These are phyloP conservation scores for Hypsizygus marmoreus DNA, from an alignment of 768 basidiomycete species.

Conservation along the genomic window DNA sequence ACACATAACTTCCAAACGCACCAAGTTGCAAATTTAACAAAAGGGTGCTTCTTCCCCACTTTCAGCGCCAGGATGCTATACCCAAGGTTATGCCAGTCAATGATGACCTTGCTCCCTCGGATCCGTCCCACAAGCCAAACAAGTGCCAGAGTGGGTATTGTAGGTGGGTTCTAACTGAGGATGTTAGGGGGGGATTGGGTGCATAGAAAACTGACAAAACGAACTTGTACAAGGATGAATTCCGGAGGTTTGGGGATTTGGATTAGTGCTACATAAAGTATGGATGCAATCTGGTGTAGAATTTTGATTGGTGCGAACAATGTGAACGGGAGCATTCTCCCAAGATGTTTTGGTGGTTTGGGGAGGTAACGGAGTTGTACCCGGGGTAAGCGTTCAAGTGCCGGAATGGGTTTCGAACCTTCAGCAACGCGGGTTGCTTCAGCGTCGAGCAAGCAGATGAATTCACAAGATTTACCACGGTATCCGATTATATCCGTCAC, in stretches of 20 bases:
- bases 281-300: constrained; percentile 60
- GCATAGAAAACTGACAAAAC: constrained; percentile 26
- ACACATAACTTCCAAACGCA: no score
- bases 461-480: constrained; percentile 55
- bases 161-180: constrained; percentile 82
- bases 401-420: constrained; percentile 81
- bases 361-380: constrained; percentile 70
- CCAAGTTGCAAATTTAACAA: constrained; percentile 79
- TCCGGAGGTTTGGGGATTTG: constrained; percentile 69
- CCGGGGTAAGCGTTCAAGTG: constrained; percentile 65
- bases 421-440: constrained; percentile 10
- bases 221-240: constrained; percentile 88
- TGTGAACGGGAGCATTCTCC: constrained; percentile 55
- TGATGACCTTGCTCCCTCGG: constrained; percentile 83
- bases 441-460: neutral
- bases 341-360: constrained; percentile 58
- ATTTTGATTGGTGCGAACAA: constrained; percentile 84
- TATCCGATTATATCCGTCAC: constrained; percentile 85
- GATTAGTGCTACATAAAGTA: constrained; percentile 64
- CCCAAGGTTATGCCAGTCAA: constrained; percentile 99
- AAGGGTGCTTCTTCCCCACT: constrained; percentile 63
- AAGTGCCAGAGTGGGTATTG: constrained; percentile 89
- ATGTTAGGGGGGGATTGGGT: neutral
- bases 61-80: constrained; percentile 89
- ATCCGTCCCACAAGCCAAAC: constrained; percentile 73